Evolutionary conservation across 169 alveolate species (phyloP).

Genomic region (Plasmodium vinckei): DNA sequence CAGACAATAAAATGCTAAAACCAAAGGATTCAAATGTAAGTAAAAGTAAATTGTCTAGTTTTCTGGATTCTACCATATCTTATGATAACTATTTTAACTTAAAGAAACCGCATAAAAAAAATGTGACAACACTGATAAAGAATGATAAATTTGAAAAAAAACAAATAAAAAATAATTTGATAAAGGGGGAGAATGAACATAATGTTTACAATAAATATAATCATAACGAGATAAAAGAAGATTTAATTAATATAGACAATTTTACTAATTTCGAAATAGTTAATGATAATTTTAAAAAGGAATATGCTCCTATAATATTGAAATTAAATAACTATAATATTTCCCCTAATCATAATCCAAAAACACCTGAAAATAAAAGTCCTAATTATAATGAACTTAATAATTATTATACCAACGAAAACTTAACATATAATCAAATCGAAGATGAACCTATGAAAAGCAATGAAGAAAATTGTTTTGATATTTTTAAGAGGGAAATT

Average conservation of each 20-base stretch:
- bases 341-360: too few species aligned
- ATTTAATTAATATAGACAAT: background rate
- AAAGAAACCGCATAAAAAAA: constrained; percentile 4
- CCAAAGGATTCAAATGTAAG: background rate
- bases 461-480: background rate
- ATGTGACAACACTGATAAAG: constrained; percentile 5
- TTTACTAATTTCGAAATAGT: background rate
- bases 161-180: background rate
- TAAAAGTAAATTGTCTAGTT: constrained; percentile 40
- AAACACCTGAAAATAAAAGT: too few species aligned
- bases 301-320: too few species aligned
- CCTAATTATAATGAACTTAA: too few species aligned
- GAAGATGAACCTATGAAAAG: background rate
- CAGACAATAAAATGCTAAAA: background rate
- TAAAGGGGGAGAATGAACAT: background rate
- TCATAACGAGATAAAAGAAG: background rate
- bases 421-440: background rate
- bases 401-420: too few species aligned
- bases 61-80: constrained; percentile 20
- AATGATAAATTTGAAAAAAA: constrained; percentile 1
- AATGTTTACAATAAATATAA: background rate
- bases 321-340: too few species aligned
- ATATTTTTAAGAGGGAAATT: background rate
- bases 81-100: constrained; percentile 45
- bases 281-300: background rate